Evolutionary conservation across 176 grass and related monocot genomes (phyloP), one percentile per base, ranked within the genome.

Genomic region (Musa troglodytarum): DNA sequence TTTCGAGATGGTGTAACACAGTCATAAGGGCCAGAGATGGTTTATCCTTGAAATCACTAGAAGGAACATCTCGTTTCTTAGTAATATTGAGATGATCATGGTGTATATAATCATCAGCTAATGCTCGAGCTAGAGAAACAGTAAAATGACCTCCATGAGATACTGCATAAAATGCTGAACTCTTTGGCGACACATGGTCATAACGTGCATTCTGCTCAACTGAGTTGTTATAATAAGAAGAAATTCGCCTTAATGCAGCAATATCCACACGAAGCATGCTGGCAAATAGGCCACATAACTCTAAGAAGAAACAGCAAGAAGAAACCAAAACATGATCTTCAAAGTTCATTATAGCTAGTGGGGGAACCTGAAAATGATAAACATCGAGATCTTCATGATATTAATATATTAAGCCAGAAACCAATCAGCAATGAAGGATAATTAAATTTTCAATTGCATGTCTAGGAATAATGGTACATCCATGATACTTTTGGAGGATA

Each of bases 231-330:
- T 85, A 85, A 78, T 91, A 81, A 59, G 84, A 91, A 82, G 94
- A 93, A 56, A 97, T 93, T 20, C 88, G 84, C 73, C 75, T 82
- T 76, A 97, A 78, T 79, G 84, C 94, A 85, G 82, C 83, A 85
- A 93, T 93, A 87, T 97, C 94, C 59, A 97, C 88, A 79, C 86
- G 80, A 89, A 97, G 89, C 84, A 93, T 89, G 75, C 88, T 90
- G 71, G 88, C 82, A 77, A 79, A 97, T n/a, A 91, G 76, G 67
- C 94, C 94, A 89, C 90, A 97, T n/a, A 97, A 88, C 87, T 97
- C 94, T 74, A 93, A 89, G 63, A 97, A 76, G 72, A 93, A 87
- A 16, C 62, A 81, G 79, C 94, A 93, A 5, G 94, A 93, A 81
- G 94, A 84, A 69, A 91, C 88, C 74, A 93, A 76, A 61, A 86